Percentiles rank a stretch among this genome's conserved stretches.
phyloP scores from a whole-genome alignment of 768 basidiomycete species.

The Suillus weaverae region DNA sequence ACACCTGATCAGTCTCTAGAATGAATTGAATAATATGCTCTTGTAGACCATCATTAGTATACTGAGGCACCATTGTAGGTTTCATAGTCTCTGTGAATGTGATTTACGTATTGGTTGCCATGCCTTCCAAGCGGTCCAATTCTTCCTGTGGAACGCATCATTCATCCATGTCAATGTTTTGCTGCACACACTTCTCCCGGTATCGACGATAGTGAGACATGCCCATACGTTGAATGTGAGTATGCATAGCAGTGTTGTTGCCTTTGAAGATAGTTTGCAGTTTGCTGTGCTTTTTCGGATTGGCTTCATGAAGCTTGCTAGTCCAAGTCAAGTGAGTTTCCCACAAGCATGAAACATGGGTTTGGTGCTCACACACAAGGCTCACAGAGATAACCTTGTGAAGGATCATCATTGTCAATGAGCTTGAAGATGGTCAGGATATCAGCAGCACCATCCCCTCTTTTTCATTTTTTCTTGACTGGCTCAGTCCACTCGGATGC shows the following conservation, averaged over 20 bases:
- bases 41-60: too few species aligned
- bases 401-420: neutral
- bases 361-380: neutral
- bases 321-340: neutral
- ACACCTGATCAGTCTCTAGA: too few species aligned
- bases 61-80: too few species aligned
- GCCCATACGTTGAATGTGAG: neutral
- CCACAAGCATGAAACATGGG: neutral
- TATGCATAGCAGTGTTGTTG: neutral
- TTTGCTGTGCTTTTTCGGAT: neutral
- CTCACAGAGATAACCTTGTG: neutral
- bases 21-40: too few species aligned
- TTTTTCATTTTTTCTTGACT: neutral
- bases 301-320: neutral
- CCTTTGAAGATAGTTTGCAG: slow-evolving; percentile 1
- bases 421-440: neutral
- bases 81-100: neutral
- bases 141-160: neutral
- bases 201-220: neutral
- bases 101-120: neutral
- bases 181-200: neutral
- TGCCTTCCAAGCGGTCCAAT: neutral
- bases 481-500: neutral
- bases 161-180: neutral
- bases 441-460: neutral